Evolutionary conservation across 2,329 filamentous ascomycete species (phyloP), one percentile per base, ranked within the genome.

Genomic region (Aschersonia sp.): DNA sequence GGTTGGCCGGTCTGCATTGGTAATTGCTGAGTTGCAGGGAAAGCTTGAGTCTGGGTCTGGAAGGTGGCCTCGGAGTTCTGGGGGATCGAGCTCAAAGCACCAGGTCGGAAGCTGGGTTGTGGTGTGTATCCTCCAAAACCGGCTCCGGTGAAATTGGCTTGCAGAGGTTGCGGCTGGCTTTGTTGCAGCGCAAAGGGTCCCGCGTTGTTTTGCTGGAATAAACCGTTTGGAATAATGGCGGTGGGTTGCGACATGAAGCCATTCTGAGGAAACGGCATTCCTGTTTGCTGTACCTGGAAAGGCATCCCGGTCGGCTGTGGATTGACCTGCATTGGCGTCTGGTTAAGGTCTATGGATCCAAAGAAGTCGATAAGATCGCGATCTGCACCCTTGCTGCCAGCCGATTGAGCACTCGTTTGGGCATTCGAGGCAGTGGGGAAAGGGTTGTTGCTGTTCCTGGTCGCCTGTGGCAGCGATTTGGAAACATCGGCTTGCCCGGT

Each of bases 281-380:
- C 62, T 7, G 61, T 62, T 43, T 61, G 63, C 50, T 68, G 68
- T 59, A 59, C 68, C 48, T 55, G 69, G 59, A 49, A 62, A 40
- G 65, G 61, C 30, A 58, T 58, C 29, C 51, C 57, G n/a, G 53
- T 55, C 40, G 61, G 60, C 47, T 67, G 67, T 1, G 63, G 52
- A 40, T 65, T 64, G 20, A 70, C 58, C 53, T 74, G 72, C 73
- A 86, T 77, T 1, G 82, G 72, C 46, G 85, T 85, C 62, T 92
- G 88, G 53, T 89, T 89, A 60, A 88, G 81, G 59, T 96, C 89
- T 58, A 94, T 95, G 5, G 88, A 89, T 59, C 84, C 91, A 63
- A 95, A 95, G 66, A 94, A 96, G 69, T 91, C 92, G 60, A 94
- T 97, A 51, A 94, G 72, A 69, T 94, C 85, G 31, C 82, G 80